Percentiles rank a stretch among this genome's conserved stretches.
Evolutionary conservation across 495 filamentous ascomycete genomes (phyloP).

Genomic region (Penicillium samsonianum): DNA sequence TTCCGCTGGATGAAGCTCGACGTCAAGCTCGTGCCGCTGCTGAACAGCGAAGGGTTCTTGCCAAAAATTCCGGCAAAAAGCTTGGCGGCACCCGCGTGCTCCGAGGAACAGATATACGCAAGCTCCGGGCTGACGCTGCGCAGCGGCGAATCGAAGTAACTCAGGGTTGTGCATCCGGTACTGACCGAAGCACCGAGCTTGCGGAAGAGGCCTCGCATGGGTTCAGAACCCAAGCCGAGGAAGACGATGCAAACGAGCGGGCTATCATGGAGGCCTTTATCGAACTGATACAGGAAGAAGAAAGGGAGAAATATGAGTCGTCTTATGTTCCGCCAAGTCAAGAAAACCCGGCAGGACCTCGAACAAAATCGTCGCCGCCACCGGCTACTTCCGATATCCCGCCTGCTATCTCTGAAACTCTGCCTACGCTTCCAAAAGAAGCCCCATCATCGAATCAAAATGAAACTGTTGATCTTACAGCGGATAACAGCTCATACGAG

Average conservation of each 20-base stretch:
- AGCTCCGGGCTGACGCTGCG: constrained; percentile 71
- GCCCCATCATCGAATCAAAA: constrained; percentile 4
- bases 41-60: constrained; percentile 63
- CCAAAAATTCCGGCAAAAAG: constrained; percentile 66
- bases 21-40: constrained; percentile 74
- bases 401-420: constrained; percentile 11
- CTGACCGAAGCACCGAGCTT: constrained; percentile 54
- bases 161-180: constrained; percentile 75
- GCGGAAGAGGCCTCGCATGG: constrained; percentile 72
- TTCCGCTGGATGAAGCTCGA: constrained; percentile 74
- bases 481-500: constrained; percentile 36
- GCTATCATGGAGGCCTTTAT: constrained; percentile 88
- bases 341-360: constrained; percentile 60
- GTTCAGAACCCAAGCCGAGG: constrained; percentile 80
- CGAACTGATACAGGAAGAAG: constrained; percentile 84
- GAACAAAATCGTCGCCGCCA: constrained; percentile 25
- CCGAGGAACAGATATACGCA: constrained; percentile 71
- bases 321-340: constrained; percentile 65
- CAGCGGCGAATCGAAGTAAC: constrained; percentile 66
- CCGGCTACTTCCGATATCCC: constrained; percentile 18
- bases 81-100: constrained; percentile 67
- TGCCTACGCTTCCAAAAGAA: neutral
- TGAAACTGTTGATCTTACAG: constrained; percentile 15
- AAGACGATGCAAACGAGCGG: constrained; percentile 85
- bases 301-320: constrained; percentile 68